Percentiles rank a stretch among this genome's conserved stretches.
Conservation (phyloP, 2,329 filamentous ascomycete genomes). For the Diaporthe sp. region DNA sequence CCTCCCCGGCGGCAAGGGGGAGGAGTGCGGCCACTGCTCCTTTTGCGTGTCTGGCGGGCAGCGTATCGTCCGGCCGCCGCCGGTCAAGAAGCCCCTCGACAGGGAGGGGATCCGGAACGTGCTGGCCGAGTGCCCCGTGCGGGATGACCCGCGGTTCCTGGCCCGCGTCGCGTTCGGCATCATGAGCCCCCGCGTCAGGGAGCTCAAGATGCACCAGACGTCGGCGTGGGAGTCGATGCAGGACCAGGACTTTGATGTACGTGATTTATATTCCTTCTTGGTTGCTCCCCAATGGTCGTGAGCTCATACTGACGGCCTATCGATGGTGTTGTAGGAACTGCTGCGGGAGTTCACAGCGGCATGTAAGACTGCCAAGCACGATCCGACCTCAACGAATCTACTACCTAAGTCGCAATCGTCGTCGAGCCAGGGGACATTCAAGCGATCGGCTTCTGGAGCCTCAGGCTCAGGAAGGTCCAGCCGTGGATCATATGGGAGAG, state of each 20-base stretch:
- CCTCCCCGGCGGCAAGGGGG: conserved; percentile 50
- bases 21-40: conserved; percentile 66
- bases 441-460: neutral
- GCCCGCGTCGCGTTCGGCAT: conserved; percentile 72
- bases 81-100: conserved; percentile 52
- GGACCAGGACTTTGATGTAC: conserved; percentile 63
- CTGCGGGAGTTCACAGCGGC: conserved; percentile 29
- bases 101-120: conserved; percentile 52
- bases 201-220: conserved; percentile 57
- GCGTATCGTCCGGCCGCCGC: conserved; percentile 50
- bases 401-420: neutral
- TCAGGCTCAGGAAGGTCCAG: neutral
- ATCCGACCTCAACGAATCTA: neutral
- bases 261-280: conserved; percentile 30
- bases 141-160: conserved; percentile 69
- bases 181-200: conserved; percentile 63
- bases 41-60: conserved; percentile 53
- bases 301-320: neutral
- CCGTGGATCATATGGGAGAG: neutral
- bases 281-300: too few relatives aligned
- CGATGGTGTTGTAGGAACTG: neutral
- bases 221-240: conserved; percentile 63
- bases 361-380: conserved; percentile 14
- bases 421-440: neutral
- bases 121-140: conserved; percentile 53